phyloP scores from a whole-genome alignment of 2,329 filamentous ascomycete species.

The Cercospora janseana region DNA sequence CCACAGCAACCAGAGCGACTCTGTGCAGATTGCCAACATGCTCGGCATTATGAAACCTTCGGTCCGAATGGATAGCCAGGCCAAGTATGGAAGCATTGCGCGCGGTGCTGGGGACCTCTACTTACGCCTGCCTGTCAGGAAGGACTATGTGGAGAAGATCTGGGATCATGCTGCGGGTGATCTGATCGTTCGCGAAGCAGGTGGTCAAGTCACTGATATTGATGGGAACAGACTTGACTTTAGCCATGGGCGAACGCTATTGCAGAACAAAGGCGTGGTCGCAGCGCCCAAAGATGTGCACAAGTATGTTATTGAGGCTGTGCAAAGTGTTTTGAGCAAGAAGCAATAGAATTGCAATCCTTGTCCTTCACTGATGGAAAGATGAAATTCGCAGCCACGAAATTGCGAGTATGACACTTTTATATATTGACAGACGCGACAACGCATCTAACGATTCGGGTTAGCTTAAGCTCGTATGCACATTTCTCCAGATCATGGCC shows the following conservation, averaged over 20 bases:
- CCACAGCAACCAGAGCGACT: slow-evolving; percentile 86
- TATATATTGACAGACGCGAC: no score
- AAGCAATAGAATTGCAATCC: slow-evolving; percentile 37
- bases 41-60: slow-evolving; percentile 86
- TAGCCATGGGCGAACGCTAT: slow-evolving; percentile 77
- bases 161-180: slow-evolving; percentile 98
- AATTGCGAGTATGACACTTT: no score
- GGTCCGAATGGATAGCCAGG: slow-evolving; percentile 95
- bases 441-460: no score
- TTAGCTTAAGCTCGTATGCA: no score
- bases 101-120: slow-evolving; percentile 93
- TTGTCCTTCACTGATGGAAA: neutral
- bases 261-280: slow-evolving; percentile 89
- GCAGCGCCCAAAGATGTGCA: slow-evolving; percentile 79
- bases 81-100: slow-evolving; percentile 95
- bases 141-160: slow-evolving; percentile 96
- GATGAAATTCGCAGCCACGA: no score
- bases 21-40: slow-evolving; percentile 76
- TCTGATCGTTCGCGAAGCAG: slow-evolving; percentile 89
- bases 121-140: slow-evolving; percentile 78
- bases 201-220: slow-evolving; percentile 87
- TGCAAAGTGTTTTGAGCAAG: slow-evolving; percentile 70
- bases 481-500: no score
- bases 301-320: slow-evolving; percentile 70
- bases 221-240: slow-evolving; percentile 85